These are phyloP conservation scores for Diplotaxis tenuifolia DNA, from an alignment of 345 rosid genomes.

Conservation along the genomic window DNA sequence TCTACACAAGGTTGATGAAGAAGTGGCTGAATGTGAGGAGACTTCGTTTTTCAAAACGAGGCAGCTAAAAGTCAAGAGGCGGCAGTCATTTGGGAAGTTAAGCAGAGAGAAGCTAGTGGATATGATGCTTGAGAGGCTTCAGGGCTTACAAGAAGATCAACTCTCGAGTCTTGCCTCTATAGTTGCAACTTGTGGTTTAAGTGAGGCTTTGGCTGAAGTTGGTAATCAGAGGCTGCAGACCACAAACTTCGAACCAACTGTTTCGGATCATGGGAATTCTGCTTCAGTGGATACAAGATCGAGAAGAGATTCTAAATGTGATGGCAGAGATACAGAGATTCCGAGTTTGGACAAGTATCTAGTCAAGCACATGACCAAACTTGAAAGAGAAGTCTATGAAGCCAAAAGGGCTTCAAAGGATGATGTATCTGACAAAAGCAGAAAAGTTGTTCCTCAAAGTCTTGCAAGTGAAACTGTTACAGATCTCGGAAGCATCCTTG, in stretches of 20 bases:
- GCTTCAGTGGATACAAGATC: conserved; percentile 46
- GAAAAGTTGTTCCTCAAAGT: conserved; percentile 13
- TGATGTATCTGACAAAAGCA: conserved; percentile 23
- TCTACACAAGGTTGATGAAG: conserved; percentile 34
- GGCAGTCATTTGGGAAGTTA: conserved; percentile 57
- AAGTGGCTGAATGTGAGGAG: conserved; percentile 33
- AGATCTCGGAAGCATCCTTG: conserved; percentile 57
- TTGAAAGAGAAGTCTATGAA: conserved; percentile 82
- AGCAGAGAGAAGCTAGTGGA: conserved; percentile 54
- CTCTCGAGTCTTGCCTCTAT: conserved; percentile 89
- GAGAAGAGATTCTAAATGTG: conserved; percentile 32
- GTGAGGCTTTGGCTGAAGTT: conserved; percentile 77
- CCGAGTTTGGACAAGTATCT: conserved; percentile 80
- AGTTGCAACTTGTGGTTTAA: conserved; percentile 94
- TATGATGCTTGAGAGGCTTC: conserved; percentile 84
- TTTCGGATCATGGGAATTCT: conserved; percentile 33
- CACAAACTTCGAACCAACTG: conserved; percentile 32
- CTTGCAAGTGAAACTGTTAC: conserved; percentile 38
- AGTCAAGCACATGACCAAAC: conserved; percentile 74
- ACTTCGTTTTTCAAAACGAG: conserved; percentile 37
- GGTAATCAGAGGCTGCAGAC: conserved; percentile 43
- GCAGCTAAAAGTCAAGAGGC: conserved; percentile 53
- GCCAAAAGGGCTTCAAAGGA: conserved; percentile 55
- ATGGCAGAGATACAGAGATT: conserved; percentile 48
- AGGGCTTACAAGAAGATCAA: conserved; percentile 72